phyloP scores from a whole-genome alignment of 2,329 filamentous ascomycete species.

The Nemania serpens region DNA sequence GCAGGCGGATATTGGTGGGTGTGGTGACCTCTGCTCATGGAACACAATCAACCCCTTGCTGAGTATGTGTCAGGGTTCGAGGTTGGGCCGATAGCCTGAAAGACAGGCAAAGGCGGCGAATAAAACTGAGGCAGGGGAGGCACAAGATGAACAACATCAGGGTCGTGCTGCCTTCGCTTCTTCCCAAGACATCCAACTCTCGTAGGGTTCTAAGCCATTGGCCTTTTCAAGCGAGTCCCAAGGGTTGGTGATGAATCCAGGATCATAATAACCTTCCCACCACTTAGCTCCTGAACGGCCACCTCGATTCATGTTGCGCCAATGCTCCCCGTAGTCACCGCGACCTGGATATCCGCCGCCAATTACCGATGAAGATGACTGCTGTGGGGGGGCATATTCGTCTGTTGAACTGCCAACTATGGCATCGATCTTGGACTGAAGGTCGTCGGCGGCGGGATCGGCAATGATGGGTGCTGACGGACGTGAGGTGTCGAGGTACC shows the following conservation, averaged over 20 bases:
- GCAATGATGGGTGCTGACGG: conserved; percentile 31
- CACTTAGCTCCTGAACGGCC: conserved; percentile 55
- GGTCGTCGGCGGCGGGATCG: conserved; percentile 19
- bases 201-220: conserved; percentile 49
- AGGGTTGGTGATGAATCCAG: conserved; percentile 72
- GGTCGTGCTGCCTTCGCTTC: conserved; percentile 31
- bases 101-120: not conserved
- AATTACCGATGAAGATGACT: conserved; percentile 2
- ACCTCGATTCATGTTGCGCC: conserved; percentile 28
- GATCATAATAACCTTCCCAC: conserved; percentile 72
- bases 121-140: not conserved
- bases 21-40: not conserved
- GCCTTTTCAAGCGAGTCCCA: conserved; percentile 64
- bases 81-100: not conserved
- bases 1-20: conserved; percentile 7
- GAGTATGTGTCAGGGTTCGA: conserved; percentile 1
- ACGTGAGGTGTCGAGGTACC: conserved; percentile 43
- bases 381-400: conserved; percentile 5
- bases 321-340: conserved; percentile 28
- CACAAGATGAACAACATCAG: conserved; percentile 5
- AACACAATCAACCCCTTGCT: conserved; percentile 9
- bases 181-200: conserved; percentile 51
- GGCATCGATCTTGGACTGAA: conserved; percentile 38
- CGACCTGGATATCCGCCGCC: conserved; percentile 5
- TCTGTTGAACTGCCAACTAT: conserved; percentile 31